A percentile compares a stretch with the other conserved stretches of the same genome.
Evolutionary conservation across 148 eudicot species (phyloP).

Genomic region (Rhododendron williamsianum): DNA sequence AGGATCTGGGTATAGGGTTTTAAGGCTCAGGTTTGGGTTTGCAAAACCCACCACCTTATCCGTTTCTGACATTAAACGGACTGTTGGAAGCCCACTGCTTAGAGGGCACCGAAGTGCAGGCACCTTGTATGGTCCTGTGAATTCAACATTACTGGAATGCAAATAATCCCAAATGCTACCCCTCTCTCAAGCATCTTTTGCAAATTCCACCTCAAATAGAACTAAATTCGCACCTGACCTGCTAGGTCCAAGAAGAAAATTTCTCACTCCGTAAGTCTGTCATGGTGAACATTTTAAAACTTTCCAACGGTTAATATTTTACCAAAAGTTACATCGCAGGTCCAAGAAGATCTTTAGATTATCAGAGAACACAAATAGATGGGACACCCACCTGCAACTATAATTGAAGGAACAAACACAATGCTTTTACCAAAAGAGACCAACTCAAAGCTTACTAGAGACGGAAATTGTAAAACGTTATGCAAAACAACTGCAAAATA

Average conservation of each 20-base stretch:
- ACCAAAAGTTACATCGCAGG: background rate
- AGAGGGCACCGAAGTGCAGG: background rate
- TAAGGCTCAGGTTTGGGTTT: background rate
- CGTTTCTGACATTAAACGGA: background rate
- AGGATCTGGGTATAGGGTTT: background rate
- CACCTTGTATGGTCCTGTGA: background rate
- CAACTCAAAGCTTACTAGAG: background rate
- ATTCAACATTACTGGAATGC: background rate
- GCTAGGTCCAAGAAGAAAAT: background rate
- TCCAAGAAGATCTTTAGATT: background rate
- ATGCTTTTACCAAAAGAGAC: background rate
- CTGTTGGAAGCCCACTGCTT: too few relatives aligned
- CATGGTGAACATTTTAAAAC: background rate
- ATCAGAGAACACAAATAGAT: background rate
- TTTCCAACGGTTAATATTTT: background rate
- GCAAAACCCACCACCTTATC: too few relatives aligned
- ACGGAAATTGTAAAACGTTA: background rate
- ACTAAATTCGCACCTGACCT: too few relatives aligned
- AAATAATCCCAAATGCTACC: background rate
- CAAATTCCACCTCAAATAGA: background rate
- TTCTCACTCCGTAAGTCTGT: background rate
- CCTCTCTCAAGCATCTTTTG: background rate
- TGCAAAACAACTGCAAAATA: background rate
- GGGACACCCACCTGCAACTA: background rate
- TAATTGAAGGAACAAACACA: background rate